These are phyloP conservation scores for Cinnamomum micranthum DNA, from an alignment of 164 flowering plant species.

Conservation along the genomic window DNA sequence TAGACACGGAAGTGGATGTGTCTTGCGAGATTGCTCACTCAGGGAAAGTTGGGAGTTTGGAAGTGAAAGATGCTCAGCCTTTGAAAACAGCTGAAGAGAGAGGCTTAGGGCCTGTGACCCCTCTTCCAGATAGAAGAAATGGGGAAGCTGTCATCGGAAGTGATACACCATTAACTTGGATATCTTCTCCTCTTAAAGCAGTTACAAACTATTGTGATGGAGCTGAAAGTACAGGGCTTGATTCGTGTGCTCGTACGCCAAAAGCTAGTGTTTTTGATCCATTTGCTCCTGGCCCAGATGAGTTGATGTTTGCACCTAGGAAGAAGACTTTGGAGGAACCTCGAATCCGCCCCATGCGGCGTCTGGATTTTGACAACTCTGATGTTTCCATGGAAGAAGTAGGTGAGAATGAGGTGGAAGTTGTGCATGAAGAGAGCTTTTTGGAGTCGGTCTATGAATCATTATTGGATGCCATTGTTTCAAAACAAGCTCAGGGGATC, in stretches of 20 bases:
- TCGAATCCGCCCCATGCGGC: constrained; percentile 24
- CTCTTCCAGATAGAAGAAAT: constrained; percentile 28
- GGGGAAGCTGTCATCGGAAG: constrained; percentile 24
- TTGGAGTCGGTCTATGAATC: constrained; percentile 39
- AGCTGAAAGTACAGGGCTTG: background rate
- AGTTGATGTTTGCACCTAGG: constrained; percentile 49
- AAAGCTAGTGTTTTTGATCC: constrained; percentile 55
- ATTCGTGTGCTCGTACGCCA: constrained; percentile 46
- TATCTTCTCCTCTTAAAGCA: constrained; percentile 12
- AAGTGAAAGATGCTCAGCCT: constrained; percentile 13
- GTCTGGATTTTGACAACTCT: constrained; percentile 33
- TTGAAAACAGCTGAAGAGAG: background rate
- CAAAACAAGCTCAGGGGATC: constrained; percentile 30
- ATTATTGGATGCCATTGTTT: constrained; percentile 42
- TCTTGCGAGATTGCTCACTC: background rate
- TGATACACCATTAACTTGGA: constrained; percentile 28
- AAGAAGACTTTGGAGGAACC: constrained; percentile 29
- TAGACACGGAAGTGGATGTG: background rate
- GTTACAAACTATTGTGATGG: constrained; percentile 4
- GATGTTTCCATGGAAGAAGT: background rate
- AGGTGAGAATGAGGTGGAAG: constrained; percentile 5
- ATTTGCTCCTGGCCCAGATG: constrained; percentile 68
- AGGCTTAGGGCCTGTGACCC: constrained; percentile 40
- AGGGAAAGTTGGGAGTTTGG: background rate
- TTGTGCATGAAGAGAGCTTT: constrained; percentile 38